Evolutionary conservation across 495 filamentous ascomycete genomes (phyloP).

Genomic region (Tetracladium setigerum): DNA sequence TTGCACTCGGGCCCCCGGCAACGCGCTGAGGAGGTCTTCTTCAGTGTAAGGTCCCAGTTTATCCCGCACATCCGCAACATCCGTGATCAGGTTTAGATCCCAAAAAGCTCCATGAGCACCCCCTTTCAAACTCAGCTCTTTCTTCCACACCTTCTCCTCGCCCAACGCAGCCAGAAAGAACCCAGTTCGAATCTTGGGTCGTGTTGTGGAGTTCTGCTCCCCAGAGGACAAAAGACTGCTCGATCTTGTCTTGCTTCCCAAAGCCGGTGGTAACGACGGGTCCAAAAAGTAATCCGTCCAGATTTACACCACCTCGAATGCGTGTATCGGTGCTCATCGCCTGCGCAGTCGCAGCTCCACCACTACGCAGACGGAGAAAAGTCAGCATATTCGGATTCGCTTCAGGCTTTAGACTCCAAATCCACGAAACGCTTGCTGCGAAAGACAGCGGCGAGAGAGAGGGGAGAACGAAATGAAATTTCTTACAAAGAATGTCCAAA

Average conservation of each 20-base stretch:
- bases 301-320: slow-evolving; percentile 8
- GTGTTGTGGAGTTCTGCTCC: slow-evolving; percentile 3
- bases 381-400: not conserved
- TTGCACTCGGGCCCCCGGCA: slow-evolving; percentile 2
- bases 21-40: not conserved
- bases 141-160: not conserved
- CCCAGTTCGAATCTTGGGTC: not conserved
- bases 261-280: slow-evolving; percentile 2
- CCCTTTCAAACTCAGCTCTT: slow-evolving; percentile 1
- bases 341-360: slow-evolving; percentile 5
- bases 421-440: not conserved
- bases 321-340: slow-evolving; percentile 7
- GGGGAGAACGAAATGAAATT: not conserved
- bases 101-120: slow-evolving; percentile 1
- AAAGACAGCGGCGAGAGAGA: too few relatives aligned
- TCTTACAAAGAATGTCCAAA: not conserved
- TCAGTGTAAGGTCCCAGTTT: not conserved
- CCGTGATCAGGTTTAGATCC: not conserved
- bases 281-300: slow-evolving; percentile 8
- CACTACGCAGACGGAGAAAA: not conserved
- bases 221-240: slow-evolving; percentile 7
- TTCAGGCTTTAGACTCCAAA: not conserved
- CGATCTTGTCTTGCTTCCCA: not conserved
- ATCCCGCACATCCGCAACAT: not conserved
- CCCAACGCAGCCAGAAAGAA: not conserved